Evolutionary conservation across 2,329 filamentous ascomycete genomes (phyloP).

Genomic region (Penicillium olsonii): DNA sequence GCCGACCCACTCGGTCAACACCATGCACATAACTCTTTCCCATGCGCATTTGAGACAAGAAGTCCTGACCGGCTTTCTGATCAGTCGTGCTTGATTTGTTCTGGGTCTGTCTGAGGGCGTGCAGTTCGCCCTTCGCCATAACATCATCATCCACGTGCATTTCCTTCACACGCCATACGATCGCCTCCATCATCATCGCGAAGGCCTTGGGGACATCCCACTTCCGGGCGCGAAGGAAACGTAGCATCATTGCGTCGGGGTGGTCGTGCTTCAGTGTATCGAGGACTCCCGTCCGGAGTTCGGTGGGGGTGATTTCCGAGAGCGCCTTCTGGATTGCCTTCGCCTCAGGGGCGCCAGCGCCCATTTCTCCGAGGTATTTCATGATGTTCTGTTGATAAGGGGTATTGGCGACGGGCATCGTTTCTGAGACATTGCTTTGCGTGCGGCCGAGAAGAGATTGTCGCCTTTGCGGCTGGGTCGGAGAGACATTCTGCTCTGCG

Average conservation of each 20-base stretch:
- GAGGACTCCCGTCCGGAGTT: constrained; percentile 79
- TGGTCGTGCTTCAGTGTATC: constrained; percentile 90
- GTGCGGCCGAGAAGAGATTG: constrained; percentile 41
- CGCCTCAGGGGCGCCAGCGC: constrained; percentile 50
- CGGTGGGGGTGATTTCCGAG: constrained; percentile 70
- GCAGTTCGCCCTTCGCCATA: constrained; percentile 70
- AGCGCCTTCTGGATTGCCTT: constrained; percentile 81
- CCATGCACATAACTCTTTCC: constrained; percentile 93
- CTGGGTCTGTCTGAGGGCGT: constrained; percentile 60
- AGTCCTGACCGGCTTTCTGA: constrained; percentile 71
- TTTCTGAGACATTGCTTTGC: constrained; percentile 50
- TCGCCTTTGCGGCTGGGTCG: constrained; percentile 37
- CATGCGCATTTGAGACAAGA: constrained; percentile 78
- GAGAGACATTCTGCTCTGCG: constrained; percentile 40
- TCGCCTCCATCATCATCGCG: constrained; percentile 86
- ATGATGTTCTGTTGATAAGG: constrained; percentile 25
- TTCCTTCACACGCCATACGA: constrained; percentile 81
- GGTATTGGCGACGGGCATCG: constrained; percentile 66
- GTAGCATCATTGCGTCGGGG: constrained; percentile 77
- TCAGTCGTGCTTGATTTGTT: constrained; percentile 54
- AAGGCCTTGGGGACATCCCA: constrained; percentile 92
- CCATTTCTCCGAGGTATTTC: constrained; percentile 20
- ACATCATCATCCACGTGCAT: constrained; percentile 87
- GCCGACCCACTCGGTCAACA: constrained; percentile 75
- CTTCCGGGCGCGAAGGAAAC: constrained; percentile 80